Base-by-base conservation (phyloP, 2,329 filamentous ascomycete species). In the Stagonosporopsis cucurbitacearum region DNA sequence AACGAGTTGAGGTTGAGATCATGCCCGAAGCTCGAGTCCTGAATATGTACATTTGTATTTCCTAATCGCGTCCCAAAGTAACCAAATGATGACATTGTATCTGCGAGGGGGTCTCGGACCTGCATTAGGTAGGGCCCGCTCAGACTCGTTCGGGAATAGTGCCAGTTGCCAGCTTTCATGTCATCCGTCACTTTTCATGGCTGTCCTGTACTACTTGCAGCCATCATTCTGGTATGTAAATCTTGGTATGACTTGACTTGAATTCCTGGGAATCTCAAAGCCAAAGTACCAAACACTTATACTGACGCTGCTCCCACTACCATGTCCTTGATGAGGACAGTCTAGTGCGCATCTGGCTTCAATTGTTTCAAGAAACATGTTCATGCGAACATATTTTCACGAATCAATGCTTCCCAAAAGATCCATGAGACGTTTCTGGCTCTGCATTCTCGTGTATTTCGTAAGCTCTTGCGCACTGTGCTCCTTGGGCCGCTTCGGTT, bases 1-100 rank as follows among this genome's bases (percentile, higher is more conserved):
- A 6, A 76, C 50, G 8, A 63, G 26, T 4, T 68, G 70, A 6
- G 80, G 67, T 30, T 30, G n/a, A n/a, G n/a, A n/a, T n/a, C n/a
- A n/a, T n/a, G n/a, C n/a, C n/a, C n/a, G n/a, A n/a, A n/a, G n/a
- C n/a, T 26, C 25, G 25, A 26, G 25, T 26, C 39, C 30, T 32
- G 17, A 22, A 40, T 4, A 9, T 28, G 11, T 39, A 32, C 12
- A 35, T 48, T 22, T 40, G 33, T 11, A 23, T 47, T 9, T 20
- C 15, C 12, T n/a, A 36, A 17, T 12, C 19, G 11, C 33, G 19
- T 20, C 19, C 4, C 15, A 36, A 17, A 36, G 15, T 36, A 36
- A 36, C 5, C 15, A 37, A 30, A 12, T 36, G 32, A 46, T 46
- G 43, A 47, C 44, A 33, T 47, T 23, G 44, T 47, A 22, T 33